Evolutionary conservation across 441 rosid genomes (phyloP).

Genomic region (Populus hybrid): DNA sequence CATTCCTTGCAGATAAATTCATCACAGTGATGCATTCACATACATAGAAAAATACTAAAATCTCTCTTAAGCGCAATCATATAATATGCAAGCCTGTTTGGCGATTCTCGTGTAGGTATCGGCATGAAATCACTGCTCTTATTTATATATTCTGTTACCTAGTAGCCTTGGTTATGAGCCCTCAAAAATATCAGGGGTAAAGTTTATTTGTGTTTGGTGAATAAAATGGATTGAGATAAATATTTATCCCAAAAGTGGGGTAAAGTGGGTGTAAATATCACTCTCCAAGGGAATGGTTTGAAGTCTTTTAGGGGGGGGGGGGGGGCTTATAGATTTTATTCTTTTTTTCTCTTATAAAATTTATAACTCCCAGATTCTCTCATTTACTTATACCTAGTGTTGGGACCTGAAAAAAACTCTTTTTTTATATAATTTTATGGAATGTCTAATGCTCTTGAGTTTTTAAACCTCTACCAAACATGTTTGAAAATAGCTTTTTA

Average conservation of each 20-base stretch:
- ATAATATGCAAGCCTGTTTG: not conserved
- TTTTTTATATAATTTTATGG: not conserved
- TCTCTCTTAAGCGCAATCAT: not conserved
- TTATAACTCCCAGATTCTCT: not conserved
- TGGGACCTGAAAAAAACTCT: not conserved
- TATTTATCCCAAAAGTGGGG: not conserved
- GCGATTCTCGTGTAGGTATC: not conserved
- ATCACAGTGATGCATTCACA: not conserved
- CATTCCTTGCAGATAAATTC: not conserved
- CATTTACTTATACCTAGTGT: not conserved
- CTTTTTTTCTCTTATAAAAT: no score
- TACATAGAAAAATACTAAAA: not conserved
- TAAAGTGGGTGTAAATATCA: not conserved
- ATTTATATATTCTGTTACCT: not conserved
- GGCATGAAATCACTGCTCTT: not conserved
- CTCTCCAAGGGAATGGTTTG: not conserved
- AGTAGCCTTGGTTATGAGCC: not conserved
- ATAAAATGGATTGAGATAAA: not conserved
- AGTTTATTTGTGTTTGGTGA: not conserved
- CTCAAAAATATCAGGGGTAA: not conserved
- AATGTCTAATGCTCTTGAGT: not conserved
- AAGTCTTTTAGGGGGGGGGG: no score
- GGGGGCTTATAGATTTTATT: not conserved
- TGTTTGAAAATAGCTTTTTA: not conserved
- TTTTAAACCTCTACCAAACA: not conserved